Evolutionary conservation across 495 filamentous ascomycete genomes (phyloP).

Genomic region (Lichina pygmaea): DNA sequence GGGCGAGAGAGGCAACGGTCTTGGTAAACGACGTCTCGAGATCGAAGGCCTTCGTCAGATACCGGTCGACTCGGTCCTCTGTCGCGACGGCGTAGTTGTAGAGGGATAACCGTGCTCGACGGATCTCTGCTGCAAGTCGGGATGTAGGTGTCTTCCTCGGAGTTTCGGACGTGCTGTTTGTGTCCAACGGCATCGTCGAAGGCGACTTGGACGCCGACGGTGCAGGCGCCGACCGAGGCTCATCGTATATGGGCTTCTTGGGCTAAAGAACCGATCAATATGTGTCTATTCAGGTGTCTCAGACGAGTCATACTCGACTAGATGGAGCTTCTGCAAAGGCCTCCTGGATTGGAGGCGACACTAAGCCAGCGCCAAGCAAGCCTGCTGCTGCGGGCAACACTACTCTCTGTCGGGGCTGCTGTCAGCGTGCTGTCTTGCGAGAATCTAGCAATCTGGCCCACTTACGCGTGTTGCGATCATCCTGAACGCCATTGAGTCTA

Average conservation of each 20-base stretch:
- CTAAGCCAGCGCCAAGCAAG: constrained; percentile 23
- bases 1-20: constrained; percentile 68
- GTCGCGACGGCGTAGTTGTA: constrained; percentile 40
- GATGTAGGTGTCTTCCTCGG: constrained; percentile 38
- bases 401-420: constrained; percentile 17
- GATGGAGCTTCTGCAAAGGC: constrained; percentile 28
- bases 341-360: constrained; percentile 24
- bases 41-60: constrained; percentile 45
- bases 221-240: constrained; percentile 13
- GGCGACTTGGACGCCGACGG: constrained; percentile 6
- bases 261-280: constrained; percentile 6
- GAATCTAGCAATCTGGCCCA: too few species aligned
- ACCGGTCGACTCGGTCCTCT: constrained; percentile 51
- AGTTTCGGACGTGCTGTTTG: too few species aligned
- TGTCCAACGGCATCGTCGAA: too few species aligned
- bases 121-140: constrained; percentile 63
- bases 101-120: constrained; percentile 51
- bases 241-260: constrained; percentile 79
- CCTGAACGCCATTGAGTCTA: too few species aligned
- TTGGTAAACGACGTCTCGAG: constrained; percentile 64
- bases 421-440: too few species aligned
- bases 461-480: too few species aligned
- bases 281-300: too few species aligned
- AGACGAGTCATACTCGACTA: neutral
- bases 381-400: constrained; percentile 27